Conservation (phyloP, 352 stramenopile species). For the Pythium volutum region DNA sequence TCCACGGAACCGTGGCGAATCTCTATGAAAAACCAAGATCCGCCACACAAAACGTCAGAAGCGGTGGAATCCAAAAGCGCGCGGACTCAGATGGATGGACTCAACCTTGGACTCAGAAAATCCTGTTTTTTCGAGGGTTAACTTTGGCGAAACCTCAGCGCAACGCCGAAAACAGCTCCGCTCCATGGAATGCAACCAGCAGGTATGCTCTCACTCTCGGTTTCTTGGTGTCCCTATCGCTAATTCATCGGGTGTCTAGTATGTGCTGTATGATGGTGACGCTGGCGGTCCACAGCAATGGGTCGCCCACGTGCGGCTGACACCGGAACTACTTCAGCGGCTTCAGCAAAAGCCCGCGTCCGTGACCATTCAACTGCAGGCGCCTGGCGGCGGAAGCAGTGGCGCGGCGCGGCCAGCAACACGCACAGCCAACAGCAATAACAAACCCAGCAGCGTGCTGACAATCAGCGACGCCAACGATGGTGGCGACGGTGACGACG, state of each 20-base stretch:
- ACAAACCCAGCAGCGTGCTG: not conserved
- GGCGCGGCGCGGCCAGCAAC: conserved; percentile 2
- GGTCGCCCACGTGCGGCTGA: conserved; percentile 72
- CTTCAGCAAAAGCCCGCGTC: conserved; percentile 34
- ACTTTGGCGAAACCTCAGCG: conserved; percentile 13
- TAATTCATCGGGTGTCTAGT: conserved; percentile 29
- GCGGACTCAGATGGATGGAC: conserved; percentile 5
- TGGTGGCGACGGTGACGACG: conserved; percentile 2
- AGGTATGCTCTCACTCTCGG: not conserved
- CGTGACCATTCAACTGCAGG: conserved; percentile 33
- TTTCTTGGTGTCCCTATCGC: not conserved
- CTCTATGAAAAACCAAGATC: conserved; percentile 8
- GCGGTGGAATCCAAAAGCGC: not conserved
- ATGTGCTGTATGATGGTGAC: conserved; percentile 63
- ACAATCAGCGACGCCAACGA: conserved; percentile 13
- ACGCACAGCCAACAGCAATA: not conserved
- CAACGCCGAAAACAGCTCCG: not conserved
- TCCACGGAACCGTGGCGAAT: not conserved
- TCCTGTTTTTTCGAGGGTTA: conserved; percentile 17
- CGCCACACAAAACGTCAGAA: not conserved
- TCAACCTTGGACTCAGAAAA: conserved; percentile 1
- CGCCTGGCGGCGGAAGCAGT: conserved; percentile 24
- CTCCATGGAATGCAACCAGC: conserved; percentile 19
- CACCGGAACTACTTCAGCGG: conserved; percentile 66
- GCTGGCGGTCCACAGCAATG: conserved; percentile 32